Percentiles rank a stretch among this genome's conserved stretches.
Evolutionary conservation across 1,139 yeast genomes (phyloP).

Genomic region (Blastobotrys apis): DNA sequence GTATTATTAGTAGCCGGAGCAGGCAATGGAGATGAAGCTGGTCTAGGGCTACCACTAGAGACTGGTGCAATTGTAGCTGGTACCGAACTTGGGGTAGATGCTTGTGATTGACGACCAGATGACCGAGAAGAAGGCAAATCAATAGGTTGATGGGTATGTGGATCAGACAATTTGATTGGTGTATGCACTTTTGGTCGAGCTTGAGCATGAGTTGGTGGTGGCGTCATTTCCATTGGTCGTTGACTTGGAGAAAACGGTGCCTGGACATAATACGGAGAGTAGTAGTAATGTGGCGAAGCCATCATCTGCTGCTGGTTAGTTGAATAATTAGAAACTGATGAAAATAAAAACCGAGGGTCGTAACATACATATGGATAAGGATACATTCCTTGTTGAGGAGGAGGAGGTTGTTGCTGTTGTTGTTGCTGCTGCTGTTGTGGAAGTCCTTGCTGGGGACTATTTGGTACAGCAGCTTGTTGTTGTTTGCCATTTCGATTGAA

Average conservation of each 20-base stretch:
- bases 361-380: not conserved
- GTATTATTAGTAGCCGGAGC: constrained; percentile 4
- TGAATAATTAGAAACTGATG: not conserved
- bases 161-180: constrained; percentile 29
- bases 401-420: not conserved
- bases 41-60: not conserved
- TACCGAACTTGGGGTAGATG: constrained; percentile 13
- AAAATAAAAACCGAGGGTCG: not conserved
- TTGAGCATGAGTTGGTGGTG: not conserved
- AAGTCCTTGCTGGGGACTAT: constrained; percentile 2
- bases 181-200: constrained; percentile 20
- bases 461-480: not conserved
- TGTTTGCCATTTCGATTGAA: constrained; percentile 9
- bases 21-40: constrained; percentile 5
- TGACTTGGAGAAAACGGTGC: constrained; percentile 6
- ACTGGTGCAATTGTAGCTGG: constrained; percentile 8
- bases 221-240: not conserved
- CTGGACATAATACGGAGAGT: not conserved
- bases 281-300: no score
- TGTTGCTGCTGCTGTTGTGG: constrained; percentile 3
- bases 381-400: not conserved
- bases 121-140: constrained; percentile 17
- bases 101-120: constrained; percentile 7
- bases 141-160: constrained; percentile 29
- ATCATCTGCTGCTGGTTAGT: not conserved